A percentile compares a stretch with the other conserved stretches of the same genome.
Evolutionary conservation across 2,329 filamentous ascomycete species (phyloP).

Genomic region (Onygena corvina): DNA sequence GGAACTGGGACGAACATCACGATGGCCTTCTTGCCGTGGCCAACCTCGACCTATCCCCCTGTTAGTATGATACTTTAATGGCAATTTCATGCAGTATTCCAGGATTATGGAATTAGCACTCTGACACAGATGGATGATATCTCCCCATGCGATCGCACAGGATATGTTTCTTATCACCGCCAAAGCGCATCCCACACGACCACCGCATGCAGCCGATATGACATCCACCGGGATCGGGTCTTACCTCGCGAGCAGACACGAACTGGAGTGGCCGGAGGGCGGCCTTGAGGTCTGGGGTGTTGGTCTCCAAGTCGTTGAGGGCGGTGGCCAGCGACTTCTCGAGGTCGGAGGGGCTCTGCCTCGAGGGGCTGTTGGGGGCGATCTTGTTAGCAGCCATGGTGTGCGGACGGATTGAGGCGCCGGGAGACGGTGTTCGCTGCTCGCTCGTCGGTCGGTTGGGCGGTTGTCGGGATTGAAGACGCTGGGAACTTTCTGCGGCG

Average conservation of each 20-base stretch:
- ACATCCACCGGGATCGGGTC: constrained; percentile 25
- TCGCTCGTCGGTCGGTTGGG: constrained; percentile 10
- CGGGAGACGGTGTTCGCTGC: constrained; percentile 14
- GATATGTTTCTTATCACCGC: no score
- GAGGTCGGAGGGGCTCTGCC: constrained; percentile 91
- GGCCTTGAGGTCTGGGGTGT: constrained; percentile 94
- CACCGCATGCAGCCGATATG: constrained; percentile 5
- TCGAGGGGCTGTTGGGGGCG: constrained; percentile 89
- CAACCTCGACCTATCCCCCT: constrained; percentile 91
- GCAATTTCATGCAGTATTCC: no score
- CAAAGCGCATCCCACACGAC: constrained; percentile 1
- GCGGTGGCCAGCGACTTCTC: constrained; percentile 94
- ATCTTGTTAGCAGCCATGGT: constrained; percentile 83
- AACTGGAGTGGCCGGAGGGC: constrained; percentile 96
- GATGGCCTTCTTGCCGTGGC: constrained; percentile 99
- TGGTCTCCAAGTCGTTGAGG: constrained; percentile 98
- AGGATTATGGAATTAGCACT: no score
- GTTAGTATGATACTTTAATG: no score
- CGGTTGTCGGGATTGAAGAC: not conserved
- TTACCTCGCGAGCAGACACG: constrained; percentile 98
- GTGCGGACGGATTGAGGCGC: constrained; percentile 21
- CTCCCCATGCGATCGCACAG: no score
- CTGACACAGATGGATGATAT: no score
- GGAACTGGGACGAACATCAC: constrained; percentile 99
- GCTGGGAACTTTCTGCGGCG: constrained; percentile 8